Base-by-base conservation (phyloP, 2,329 filamentous ascomycete genomes). In the Colletotrichum graminicola region DNA sequence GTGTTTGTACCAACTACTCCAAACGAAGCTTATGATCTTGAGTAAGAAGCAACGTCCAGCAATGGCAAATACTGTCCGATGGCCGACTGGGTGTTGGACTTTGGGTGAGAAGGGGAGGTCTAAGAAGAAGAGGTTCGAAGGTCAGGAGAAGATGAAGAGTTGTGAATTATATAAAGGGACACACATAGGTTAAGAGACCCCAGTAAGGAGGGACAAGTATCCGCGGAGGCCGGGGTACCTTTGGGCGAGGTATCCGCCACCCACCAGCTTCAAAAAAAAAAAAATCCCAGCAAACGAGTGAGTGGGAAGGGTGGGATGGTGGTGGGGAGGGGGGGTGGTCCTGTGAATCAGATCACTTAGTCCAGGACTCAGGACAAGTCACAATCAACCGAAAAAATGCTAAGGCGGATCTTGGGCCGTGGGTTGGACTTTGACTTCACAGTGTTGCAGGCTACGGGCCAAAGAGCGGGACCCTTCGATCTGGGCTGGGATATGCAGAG, bases 171-270 rank as follows among this genome's bases (percentile, higher is more conserved):
- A 70, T 71, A 72, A 68, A 72, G 59, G 47, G 65, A 55, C 51
- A 59, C 18, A 45, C 54, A 63, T 68, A 64, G 59, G 39, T 70
- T 72, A 34, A 47, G 52, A 49, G 26, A 39, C 59, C 59, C 68
- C 69, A 69, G 66, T 29, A 68, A 68, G 69, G 45, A 71, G 57
- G 54, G 61, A 55, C 61, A 71, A 54, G 66, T 68, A 72, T 29
- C 29, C 29, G 29, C 65, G 54, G 60, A 69, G 54, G 69, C 69
- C 59, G 65, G 68, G 69, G 69, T 72, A 72, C 65, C 65, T 72
- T 72, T 72, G 69, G 65, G 69, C 65, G 68, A 71, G 64, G 45
- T 68, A 59, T 64, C 68, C 68, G 68, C 68, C 68, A 71, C 68
- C 68, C 68, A 71, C 68, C 68, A 71, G 68, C 26, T 63, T 68